These are phyloP conservation scores for Aspergillus japonicus DNA, from an alignment of 2,329 filamentous ascomycete genomes.

Conservation along the genomic window DNA sequence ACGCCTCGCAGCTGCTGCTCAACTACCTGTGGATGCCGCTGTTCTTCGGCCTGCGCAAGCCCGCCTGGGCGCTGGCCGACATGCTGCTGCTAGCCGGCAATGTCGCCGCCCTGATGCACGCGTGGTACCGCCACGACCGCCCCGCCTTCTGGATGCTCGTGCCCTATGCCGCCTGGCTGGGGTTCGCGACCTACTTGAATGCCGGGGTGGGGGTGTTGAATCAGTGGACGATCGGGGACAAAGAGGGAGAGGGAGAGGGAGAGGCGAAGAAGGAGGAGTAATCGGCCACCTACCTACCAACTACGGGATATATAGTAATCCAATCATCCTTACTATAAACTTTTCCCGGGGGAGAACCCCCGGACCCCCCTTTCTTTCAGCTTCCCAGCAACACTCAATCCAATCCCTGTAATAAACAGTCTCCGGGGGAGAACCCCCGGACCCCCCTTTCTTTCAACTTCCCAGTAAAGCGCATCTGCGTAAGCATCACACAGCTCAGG, in stretches of 20 bases:
- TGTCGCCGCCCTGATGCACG: constrained; percentile 70
- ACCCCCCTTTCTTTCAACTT: too few relatives aligned
- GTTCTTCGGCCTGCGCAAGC: constrained; percentile 77
- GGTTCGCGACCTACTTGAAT: constrained; percentile 83
- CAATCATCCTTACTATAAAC: too few relatives aligned
- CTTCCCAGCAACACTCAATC: too few relatives aligned
- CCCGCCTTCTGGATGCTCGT: constrained; percentile 71
- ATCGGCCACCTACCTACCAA: neutral
- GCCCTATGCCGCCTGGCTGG: constrained; percentile 83
- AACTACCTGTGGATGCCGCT: constrained; percentile 91
- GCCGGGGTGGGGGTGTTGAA: constrained; percentile 68
- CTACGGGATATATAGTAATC: too few relatives aligned
- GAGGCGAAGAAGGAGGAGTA: constrained; percentile 11
- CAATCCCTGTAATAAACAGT: too few relatives aligned
- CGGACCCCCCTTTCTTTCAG: too few relatives aligned
- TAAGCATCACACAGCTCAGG: too few relatives aligned
- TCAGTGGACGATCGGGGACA: constrained; percentile 51
- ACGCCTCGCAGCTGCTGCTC: constrained; percentile 79
- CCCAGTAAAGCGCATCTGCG: too few relatives aligned
- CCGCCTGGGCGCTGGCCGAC: constrained; percentile 72
- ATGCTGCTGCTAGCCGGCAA: constrained; percentile 70
- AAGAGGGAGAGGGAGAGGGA: neutral
- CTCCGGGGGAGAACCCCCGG: too few relatives aligned
- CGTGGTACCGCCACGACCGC: constrained; percentile 73
- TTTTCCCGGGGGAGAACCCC: too few relatives aligned